Evolutionary conservation across 1,139 yeast species (phyloP), one percentile per base, ranked within the genome.

Genomic region (Kluyveromyces marxianus): DNA sequence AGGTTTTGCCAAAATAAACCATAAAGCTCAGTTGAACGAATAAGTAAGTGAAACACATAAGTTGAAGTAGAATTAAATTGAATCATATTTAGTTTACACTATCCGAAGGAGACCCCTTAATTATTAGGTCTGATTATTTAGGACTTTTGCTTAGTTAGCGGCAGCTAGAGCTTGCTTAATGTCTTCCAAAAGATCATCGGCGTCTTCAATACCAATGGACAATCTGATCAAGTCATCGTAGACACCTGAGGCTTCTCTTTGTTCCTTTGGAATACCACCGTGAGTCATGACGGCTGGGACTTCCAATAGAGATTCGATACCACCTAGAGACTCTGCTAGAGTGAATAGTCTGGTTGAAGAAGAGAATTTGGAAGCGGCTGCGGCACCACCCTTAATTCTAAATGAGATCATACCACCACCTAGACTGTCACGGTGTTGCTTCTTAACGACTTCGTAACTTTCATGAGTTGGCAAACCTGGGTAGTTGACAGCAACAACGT

Each of bases 361-460:
- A 51, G 92, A 79, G 72, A 87, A 84, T 54, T 72, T 71, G 52
- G 85, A 69, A 47, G 95, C 95, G 48, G 81, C 89, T 49, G 70
- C 74, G 48, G 86, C 85, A 57, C 92, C 95, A 47, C 95, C 95
- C 55, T 76, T 74, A 66, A 87, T 77, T 72, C 95, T 78, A 76
- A 87, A 86, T 3, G 95, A 84, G 61, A 87, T 78, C 88, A 87
- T 87, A 67, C 96, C 95, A 62, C 95, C 96, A 51, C 95, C 96
- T 56, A 86, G 76, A 44, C 83, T 86, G 54, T 85, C 82, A 66
- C 94, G 79, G 72, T 87, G 95, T 70, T 87, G 96, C 56, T 70
- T 77, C 56, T 69, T 58, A 28, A 85, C 92, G 46, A 83, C 78
- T 7, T 68, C 76, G 59, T 81, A 77, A 68, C 77, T 74, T 49